phyloP scores from a whole-genome alignment of 83 land plant species.

The Diphasiastrum complanatum region DNA sequence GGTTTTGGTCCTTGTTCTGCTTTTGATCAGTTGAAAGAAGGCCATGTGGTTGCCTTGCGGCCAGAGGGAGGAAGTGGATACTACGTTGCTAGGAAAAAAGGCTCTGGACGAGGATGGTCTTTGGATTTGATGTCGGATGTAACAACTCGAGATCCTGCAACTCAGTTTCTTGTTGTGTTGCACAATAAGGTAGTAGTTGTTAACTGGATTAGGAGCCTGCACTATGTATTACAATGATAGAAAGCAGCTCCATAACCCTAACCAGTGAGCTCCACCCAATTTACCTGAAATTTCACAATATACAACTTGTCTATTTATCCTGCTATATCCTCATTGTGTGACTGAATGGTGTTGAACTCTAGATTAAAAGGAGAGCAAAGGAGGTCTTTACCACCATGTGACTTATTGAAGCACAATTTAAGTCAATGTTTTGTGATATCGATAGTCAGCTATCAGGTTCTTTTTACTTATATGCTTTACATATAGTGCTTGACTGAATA shows the following conservation, averaged over 20 bases:
- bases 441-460: no score
- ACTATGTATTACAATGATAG: no score
- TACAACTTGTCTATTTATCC: neutral
- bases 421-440: no score
- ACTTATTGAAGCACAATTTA: no score
- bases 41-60: conserved; percentile 67
- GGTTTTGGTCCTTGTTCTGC: conserved; percentile 27
- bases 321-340: neutral
- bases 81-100: conserved; percentile 80
- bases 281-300: no score
- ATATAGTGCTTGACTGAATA: neutral
- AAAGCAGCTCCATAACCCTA: no score
- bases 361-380: no score
- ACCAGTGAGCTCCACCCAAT: no score
- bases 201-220: no score
- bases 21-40: conserved; percentile 69
- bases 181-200: conserved; percentile 63
- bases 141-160: conserved; percentile 90
- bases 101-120: conserved; percentile 91
- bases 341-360: no score
- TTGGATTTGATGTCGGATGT: conserved; percentile 75
- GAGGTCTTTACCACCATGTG: no score
- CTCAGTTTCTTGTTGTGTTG: conserved; percentile 87
- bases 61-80: conserved; percentile 59
- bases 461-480: no score